Evolutionary conservation across 768 basidiomycete species (phyloP).

Genomic region (Trametopsis cervina): DNA sequence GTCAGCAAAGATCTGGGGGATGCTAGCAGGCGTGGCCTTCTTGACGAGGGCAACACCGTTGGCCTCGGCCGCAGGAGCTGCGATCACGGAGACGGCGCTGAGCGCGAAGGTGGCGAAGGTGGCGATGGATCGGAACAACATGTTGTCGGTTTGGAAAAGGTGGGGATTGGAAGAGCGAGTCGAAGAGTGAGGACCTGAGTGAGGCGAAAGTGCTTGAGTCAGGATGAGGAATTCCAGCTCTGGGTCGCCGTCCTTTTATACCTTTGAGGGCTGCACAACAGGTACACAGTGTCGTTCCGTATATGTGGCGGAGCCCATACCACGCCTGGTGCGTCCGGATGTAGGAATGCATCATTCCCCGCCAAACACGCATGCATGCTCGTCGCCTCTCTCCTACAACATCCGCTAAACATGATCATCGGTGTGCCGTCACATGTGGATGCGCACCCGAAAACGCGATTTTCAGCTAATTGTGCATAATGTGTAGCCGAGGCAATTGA

Average conservation of each 20-base stretch:
- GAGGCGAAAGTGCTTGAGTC: background rate
- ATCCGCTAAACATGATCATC: background rate
- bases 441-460: background rate
- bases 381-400: background rate
- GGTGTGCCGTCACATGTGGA: background rate
- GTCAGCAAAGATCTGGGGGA: slow-evolving; percentile 20
- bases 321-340: no score
- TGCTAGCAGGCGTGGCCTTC: slow-evolving; percentile 16
- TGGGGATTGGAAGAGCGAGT: slow-evolving; percentile 10
- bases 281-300: background rate
- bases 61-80: slow-evolving; percentile 7
- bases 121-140: slow-evolving; percentile 23
- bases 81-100: slow-evolving; percentile 14
- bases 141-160: slow-evolving; percentile 29
- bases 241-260: background rate
- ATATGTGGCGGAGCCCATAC: background rate
- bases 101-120: slow-evolving; percentile 22
- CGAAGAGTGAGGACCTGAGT: background rate
- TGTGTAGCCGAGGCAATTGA: no score
- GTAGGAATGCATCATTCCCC: background rate
- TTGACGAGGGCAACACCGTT: slow-evolving; percentile 11
- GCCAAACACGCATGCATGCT: background rate
- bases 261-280: background rate
- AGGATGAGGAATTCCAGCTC: background rate
- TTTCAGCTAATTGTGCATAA: background rate